Evolutionary conservation across 75 land plant species (phyloP).

Genomic region (Adiantum capillusveneris): DNA sequence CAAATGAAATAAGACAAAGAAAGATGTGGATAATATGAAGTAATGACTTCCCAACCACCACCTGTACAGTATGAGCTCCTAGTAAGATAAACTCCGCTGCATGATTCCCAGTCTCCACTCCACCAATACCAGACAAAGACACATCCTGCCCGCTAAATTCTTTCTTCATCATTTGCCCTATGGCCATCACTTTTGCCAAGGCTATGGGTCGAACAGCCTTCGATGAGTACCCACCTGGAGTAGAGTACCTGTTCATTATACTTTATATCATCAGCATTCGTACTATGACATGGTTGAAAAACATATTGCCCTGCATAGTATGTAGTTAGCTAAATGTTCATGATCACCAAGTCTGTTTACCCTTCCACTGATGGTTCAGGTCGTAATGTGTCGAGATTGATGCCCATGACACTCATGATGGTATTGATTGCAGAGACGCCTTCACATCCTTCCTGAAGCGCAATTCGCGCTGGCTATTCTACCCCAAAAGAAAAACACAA

Average conservation of each 20-base stretch:
- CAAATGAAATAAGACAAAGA: too few species aligned
- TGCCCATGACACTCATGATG: conserved; percentile 98
- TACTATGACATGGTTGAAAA: too few species aligned
- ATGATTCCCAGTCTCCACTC: conserved; percentile 88
- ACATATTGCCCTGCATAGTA: too few species aligned
- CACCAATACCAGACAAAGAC: conserved; percentile 96
- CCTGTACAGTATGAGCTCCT: conserved; percentile 96
- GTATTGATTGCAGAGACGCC: conserved; percentile 96
- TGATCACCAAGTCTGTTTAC: conserved; percentile 38
- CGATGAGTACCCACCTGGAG: conserved; percentile 94
- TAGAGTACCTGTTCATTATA: conserved; percentile 82
- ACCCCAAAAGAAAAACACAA: conserved; percentile 3
- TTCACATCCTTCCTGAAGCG: conserved; percentile 79
- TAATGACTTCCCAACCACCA: conserved; percentile 4
- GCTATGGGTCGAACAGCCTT: conserved; percentile 99
- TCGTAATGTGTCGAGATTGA: conserved; percentile 78
- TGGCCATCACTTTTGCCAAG: conserved; percentile 87
- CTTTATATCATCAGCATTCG: too few species aligned
- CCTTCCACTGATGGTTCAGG: conserved; percentile 99
- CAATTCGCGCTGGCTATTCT: conserved; percentile 77
- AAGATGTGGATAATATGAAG: too few species aligned
- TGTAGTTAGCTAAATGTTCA: too few species aligned
- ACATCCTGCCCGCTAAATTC: conserved; percentile 51
- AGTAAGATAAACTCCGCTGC: conserved; percentile 96
- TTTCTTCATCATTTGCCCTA: conserved; percentile 87